Evolutionary conservation across 345 rosid genomes (phyloP), one percentile per base, ranked within the genome.

Genomic region (Citrus sinensis): DNA sequence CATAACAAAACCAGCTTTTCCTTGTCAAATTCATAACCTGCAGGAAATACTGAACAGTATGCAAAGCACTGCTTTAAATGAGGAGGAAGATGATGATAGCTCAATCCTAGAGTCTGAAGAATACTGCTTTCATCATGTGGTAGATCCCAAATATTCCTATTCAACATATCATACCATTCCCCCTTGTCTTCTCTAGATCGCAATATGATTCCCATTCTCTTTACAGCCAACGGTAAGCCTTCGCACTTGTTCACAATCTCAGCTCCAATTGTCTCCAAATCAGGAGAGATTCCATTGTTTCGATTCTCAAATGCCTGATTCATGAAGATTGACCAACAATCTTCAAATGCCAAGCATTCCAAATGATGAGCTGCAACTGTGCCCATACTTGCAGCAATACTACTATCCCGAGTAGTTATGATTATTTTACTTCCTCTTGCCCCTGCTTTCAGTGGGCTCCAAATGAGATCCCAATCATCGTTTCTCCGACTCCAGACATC

Each of bases 41-140:
- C n/a, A 29, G 79, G 83, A 32, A 78, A 80, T 49, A 83, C 13
- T 2, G 83, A 81, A 65, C 83, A 77, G 14, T 80, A 83, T 1
- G 74, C 78, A 34, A 83, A 83, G 34, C 79, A 80, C 6, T 68
- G 73, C 34, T 80, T 80, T 19, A 83, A 74, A 20, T 69, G 54
- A 0, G 81, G 68, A 46, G 84, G 84, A 37, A 84, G 86, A 75
- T 78, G 75, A 54, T 69, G 58, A 35, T 80, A 83, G 73, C 78
- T 76, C 58, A 76, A 76, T 24, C 78, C 71, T 0, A 76, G 30
- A 7, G 51, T 76, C 70, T 69, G 79, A 78, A 75, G 82, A 54
- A 81, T 67, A 37, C 46, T 27, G 10, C 67, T 67, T 35, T 51
- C 71, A 2, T 62, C 80, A 59, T 66, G 7, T 0, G 76, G n/a